Base-by-base conservation (phyloP, 2,329 filamentous ascomycete genomes). In the Pseudogymnoascus sp. region DNA sequence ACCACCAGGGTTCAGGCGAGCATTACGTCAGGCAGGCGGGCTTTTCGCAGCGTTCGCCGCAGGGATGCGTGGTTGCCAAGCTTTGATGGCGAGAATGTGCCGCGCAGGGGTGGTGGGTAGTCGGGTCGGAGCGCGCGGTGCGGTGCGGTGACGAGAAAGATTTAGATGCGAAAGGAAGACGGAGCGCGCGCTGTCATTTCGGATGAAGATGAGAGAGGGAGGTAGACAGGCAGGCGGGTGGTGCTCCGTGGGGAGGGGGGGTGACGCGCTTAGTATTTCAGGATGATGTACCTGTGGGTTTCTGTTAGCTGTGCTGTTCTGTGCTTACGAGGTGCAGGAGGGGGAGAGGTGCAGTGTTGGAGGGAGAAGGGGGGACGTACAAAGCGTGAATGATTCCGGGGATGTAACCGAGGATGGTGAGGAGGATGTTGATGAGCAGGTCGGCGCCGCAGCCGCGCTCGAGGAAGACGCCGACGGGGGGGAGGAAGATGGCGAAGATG, bases 371-470 rank as follows among this genome's bases (percentile, higher is more conserved):
- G 40, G 24, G 11, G 53, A 84, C 85, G 68, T 86, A 96, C 81
- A 96, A 79, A 66, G 92, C 92, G 82, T 96, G 92, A 77, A 96
- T 91, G 80, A 96, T 93, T 77, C 91, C 90, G 68, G 89, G 89
- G 72, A 93, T 83, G 76, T 85, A 88, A 77, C 84, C 86, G 70
- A 91, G 81, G 70, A 91, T 85, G 71, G 91, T 96, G 78, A 96
- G 81, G 73, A 92, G 83, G 78, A 96, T 90, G 87, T 96, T 96
- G 85, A 96, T 96, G 78, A 93, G 82, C 73, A 96, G 82, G 75
- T 96, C 90, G 69, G 88, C 86, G 75, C 88, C 88, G 80, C 92
- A 96, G 72, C 92, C 92, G 71, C 89, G 87, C 88, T 96, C 92
- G 70, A 96, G 89, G 84, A 96, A 95, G 76, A 96, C 92, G 81